Conservation (phyloP, 208 protist species). For the Leptomonas pyrrhocoris region DNA sequence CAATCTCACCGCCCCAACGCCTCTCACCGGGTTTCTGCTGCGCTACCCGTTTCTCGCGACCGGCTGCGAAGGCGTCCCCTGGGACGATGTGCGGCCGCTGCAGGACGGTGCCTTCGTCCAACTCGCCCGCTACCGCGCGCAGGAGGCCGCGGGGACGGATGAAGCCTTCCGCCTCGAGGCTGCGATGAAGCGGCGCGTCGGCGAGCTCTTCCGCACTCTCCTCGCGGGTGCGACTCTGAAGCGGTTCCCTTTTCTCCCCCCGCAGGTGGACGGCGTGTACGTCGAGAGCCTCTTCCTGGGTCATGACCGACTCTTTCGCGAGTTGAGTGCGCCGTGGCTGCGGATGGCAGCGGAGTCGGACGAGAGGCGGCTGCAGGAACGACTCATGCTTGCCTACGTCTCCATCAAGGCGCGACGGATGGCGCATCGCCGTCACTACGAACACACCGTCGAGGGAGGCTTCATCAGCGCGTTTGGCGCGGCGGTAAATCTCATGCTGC, state of each 20-base stretch:
- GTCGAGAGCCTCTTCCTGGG: conserved; percentile 56
- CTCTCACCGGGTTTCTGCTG: conserved; percentile 39
- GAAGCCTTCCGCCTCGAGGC: conserved; percentile 47
- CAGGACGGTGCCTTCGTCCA: conserved; percentile 62
- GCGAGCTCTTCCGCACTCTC: conserved; percentile 59
- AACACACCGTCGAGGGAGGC: conserved; percentile 33
- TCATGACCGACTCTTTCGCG: conserved; percentile 50
- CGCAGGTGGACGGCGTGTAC: conserved; percentile 45
- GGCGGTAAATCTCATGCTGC: conserved; percentile 57
- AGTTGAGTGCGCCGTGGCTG: conserved; percentile 33
- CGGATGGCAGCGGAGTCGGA: not conserved
- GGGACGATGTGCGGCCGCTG: conserved; percentile 58
- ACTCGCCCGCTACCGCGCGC: conserved; percentile 50
- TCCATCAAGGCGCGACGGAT: conserved; percentile 41
- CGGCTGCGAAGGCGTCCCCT: conserved; percentile 50
- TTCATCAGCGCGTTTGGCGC: conserved; percentile 40
- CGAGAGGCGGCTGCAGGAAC: conserved; percentile 34
- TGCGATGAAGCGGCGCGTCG: conserved; percentile 53
- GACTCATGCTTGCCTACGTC: conserved; percentile 43
- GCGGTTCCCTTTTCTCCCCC: conserved; percentile 63
- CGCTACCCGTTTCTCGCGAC: conserved; percentile 69
- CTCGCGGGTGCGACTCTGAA: conserved; percentile 52
- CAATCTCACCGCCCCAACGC: conserved; percentile 4
- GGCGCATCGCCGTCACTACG: conserved; percentile 37
- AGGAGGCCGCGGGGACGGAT: conserved; percentile 13